Conservation (phyloP, 306 rosid genomes). For the Inga oerstediana region DNA sequence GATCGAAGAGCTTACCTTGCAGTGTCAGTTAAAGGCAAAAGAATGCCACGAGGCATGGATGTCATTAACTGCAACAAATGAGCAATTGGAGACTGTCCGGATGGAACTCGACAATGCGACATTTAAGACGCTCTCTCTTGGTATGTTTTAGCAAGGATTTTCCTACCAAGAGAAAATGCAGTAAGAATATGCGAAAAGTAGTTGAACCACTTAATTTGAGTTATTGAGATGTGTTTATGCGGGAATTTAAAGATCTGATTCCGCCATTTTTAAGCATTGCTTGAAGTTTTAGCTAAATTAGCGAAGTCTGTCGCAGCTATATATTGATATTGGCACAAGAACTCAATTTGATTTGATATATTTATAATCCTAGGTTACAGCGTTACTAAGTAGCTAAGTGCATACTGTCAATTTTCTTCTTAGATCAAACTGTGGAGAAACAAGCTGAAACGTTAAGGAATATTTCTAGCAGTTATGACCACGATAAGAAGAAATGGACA, state of each 20-base stretch:
- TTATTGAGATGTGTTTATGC: neutral
- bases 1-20: conserved; percentile 68
- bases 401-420: conserved; percentile 34
- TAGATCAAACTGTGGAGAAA: conserved; percentile 77
- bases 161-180: conserved; percentile 7
- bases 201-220: neutral
- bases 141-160: conserved; percentile 42
- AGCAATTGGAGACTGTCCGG: conserved; percentile 65
- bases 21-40: conserved; percentile 70
- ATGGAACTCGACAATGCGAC: conserved; percentile 77
- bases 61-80: conserved; percentile 76
- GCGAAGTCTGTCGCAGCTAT: neutral
- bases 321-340: neutral
- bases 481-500: conserved; percentile 68
- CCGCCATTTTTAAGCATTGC: conserved; percentile 22
- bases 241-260: conserved; percentile 2
- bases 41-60: conserved; percentile 95
- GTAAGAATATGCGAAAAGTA: neutral
- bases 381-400: conserved; percentile 28
- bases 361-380: conserved; percentile 8
- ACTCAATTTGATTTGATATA: conserved; percentile 8
- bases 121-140: conserved; percentile 62
- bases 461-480: conserved; percentile 62
- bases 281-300: conserved; percentile 14
- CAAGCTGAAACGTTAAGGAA: conserved; percentile 67